These are phyloP conservation scores for Microbotryum intermedium DNA, from an alignment of 1,284 basidiomycete species.

Conservation along the genomic window DNA sequence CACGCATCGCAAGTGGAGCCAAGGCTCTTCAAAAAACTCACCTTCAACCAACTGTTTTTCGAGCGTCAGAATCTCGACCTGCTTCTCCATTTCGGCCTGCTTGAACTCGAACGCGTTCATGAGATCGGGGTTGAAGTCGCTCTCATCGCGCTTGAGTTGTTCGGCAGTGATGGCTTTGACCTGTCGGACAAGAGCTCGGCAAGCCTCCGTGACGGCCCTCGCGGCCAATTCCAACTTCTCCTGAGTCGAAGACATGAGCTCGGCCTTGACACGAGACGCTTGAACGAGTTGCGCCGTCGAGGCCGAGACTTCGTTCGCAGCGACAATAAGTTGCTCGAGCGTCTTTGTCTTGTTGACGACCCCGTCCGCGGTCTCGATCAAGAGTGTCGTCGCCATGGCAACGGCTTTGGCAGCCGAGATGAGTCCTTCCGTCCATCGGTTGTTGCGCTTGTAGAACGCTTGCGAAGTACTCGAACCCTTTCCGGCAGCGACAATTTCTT, in stretches of 20 bases:
- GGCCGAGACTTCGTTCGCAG: slow-evolving; percentile 95
- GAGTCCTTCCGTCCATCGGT: slow-evolving; percentile 98
- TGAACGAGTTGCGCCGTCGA: slow-evolving; percentile 97
- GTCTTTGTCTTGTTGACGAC: slow-evolving; percentile 85
- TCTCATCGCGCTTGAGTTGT: slow-evolving; percentile 60
- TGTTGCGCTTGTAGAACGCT: slow-evolving; percentile 99
- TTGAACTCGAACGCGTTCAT: slow-evolving; percentile 97
- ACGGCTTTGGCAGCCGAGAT: slow-evolving; percentile 97
- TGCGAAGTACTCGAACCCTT: slow-evolving; percentile 78
- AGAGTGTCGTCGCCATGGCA: slow-evolving; percentile 89
- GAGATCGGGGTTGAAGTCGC: slow-evolving; percentile 72
- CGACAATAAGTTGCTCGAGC: slow-evolving; percentile 96
- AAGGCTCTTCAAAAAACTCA: too few species aligned
- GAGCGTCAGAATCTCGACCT: slow-evolving; percentile 91
- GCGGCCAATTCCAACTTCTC: slow-evolving; percentile 91
- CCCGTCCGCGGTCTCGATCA: slow-evolving; percentile 97
- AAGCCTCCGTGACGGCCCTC: slow-evolving; percentile 98
- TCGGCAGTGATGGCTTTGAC: slow-evolving; percentile 90
- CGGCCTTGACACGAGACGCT: slow-evolving; percentile 95
- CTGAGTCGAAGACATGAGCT: slow-evolving; percentile 97
- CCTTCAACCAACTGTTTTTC: slow-evolving; percentile 44
- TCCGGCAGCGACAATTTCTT: slow-evolving; percentile 95
- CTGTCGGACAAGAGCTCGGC: slow-evolving; percentile 89
- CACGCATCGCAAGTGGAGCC: too few species aligned
- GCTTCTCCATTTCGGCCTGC: slow-evolving; percentile 95